Evolutionary conservation across 2,329 filamentous ascomycete genomes (phyloP).

Genomic region (Ploettnerulaceae sp.): DNA sequence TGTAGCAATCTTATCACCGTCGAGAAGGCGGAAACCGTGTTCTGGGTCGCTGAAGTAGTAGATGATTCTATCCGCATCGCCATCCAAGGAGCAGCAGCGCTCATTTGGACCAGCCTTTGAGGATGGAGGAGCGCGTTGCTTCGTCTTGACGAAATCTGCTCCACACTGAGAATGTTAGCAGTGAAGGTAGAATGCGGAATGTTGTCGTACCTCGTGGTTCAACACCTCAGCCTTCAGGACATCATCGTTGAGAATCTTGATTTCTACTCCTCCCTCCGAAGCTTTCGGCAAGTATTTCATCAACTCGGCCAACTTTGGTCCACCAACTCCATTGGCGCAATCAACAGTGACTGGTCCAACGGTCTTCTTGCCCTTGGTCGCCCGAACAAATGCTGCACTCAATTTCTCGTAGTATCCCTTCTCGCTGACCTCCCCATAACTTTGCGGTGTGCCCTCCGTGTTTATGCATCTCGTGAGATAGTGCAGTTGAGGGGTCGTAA

Average conservation of each 20-base stretch:
- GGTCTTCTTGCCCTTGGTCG: constrained; percentile 72
- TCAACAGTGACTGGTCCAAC: constrained; percentile 77
- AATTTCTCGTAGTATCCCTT: constrained; percentile 94
- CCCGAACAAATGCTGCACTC: constrained; percentile 73
- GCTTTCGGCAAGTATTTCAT: constrained; percentile 73
- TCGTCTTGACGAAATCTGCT: constrained; percentile 96
- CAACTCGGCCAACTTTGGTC: constrained; percentile 81
- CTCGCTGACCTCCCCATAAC: constrained; percentile 87
- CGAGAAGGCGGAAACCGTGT: constrained; percentile 82
- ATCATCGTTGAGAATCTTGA: constrained; percentile 89
- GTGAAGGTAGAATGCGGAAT: not conserved
- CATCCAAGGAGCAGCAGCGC: constrained; percentile 86
- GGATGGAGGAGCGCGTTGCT: constrained; percentile 80
- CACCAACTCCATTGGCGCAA: constrained; percentile 94
- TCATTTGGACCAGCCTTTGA: constrained; percentile 72
- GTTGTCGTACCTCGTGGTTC: constrained; percentile 67
- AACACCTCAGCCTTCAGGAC: constrained; percentile 83
- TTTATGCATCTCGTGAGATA: constrained; percentile 94
- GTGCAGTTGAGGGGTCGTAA: constrained; percentile 97
- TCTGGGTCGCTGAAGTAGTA: constrained; percentile 89
- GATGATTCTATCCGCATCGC: constrained; percentile 90
- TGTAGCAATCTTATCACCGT: constrained; percentile 94
- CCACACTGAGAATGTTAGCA: constrained; percentile 58
- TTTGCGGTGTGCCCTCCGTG: constrained; percentile 78
- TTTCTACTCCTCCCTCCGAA: constrained; percentile 64